These are phyloP conservation scores for Nakazawaea siamensis DNA, from an alignment of 805 yeast species.

Conservation along the genomic window DNA sequence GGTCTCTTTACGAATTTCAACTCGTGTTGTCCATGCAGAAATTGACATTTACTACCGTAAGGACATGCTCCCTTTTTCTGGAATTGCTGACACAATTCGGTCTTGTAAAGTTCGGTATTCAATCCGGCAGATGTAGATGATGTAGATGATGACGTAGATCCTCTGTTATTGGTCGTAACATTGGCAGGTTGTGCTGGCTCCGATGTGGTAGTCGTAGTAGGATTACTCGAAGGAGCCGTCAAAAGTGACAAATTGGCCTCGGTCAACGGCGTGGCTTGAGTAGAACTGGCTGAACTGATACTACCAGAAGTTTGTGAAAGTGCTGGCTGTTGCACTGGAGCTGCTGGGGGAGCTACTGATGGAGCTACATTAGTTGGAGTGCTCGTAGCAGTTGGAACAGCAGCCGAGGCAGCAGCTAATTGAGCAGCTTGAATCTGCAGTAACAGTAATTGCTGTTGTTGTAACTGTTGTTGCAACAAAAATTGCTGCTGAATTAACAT, in stretches of 20 bases:
- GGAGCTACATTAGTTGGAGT: neutral
- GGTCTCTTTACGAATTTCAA: conserved; percentile 65
- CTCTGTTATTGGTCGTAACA: neutral
- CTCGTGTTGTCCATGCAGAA: conserved; percentile 84
- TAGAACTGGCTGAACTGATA: too few species aligned
- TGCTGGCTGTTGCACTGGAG: conserved; percentile 9
- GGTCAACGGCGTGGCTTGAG: conserved; percentile 26
- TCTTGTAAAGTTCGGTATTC: conserved; percentile 53
- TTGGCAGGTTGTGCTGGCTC: neutral
- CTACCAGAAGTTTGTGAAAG: too few species aligned
- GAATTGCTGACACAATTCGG: conserved; percentile 81
- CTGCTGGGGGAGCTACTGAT: conserved; percentile 1
- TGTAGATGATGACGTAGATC: neutral
- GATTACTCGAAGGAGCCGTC: conserved; percentile 20
- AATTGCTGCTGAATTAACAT: conserved; percentile 10
- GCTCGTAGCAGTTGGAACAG: conserved; percentile 3
- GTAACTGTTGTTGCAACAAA: conserved; percentile 10
- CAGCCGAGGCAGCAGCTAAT: conserved; percentile 7
- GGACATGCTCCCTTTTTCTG: conserved; percentile 70
- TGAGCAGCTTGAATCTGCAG: conserved; percentile 8
- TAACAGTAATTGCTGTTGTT: conserved; percentile 10
- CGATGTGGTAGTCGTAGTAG: too few species aligned
- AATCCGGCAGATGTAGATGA: neutral
- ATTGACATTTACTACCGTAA: conserved; percentile 86
- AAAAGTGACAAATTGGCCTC: conserved; percentile 28